Evolutionary conservation across 2,329 filamentous ascomycete genomes (phyloP).

Genomic region (Cercospora berteroae): DNA sequence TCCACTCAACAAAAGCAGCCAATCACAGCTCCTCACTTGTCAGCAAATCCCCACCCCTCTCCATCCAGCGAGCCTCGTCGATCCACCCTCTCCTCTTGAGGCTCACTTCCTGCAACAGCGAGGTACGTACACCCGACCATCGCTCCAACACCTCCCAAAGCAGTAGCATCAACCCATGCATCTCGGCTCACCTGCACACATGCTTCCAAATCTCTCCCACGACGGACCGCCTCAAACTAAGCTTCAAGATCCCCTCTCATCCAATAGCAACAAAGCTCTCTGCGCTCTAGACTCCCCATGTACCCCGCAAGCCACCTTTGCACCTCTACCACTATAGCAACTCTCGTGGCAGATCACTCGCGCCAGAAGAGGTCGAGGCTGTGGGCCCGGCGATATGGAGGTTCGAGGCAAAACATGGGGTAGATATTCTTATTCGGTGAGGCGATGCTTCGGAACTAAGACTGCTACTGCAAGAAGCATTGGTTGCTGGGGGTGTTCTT

Average conservation of each 20-base stretch:
- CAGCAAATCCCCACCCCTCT: neutral
- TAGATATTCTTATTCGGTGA: slow-evolving; percentile 6
- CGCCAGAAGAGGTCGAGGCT: slow-evolving; percentile 17
- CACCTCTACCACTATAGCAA: slow-evolving; percentile 2
- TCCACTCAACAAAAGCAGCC: neutral
- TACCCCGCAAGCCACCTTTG: slow-evolving; percentile 23
- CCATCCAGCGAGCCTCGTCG: neutral
- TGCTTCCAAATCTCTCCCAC: slow-evolving; percentile 24
- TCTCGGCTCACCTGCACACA: slow-evolving; percentile 10
- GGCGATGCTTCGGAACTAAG: neutral
- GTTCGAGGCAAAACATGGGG: slow-evolving; percentile 17
- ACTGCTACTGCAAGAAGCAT: neutral
- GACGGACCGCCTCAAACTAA: neutral
- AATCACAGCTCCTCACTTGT: slow-evolving; percentile 4
- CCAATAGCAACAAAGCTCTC: slow-evolving; percentile 8
- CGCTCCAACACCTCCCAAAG: slow-evolving; percentile 1
- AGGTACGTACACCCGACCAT: neutral
- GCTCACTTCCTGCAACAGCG: neutral
- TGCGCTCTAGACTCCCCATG: slow-evolving; percentile 23
- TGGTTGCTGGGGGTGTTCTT: neutral
- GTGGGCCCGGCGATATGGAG: slow-evolving; percentile 25
- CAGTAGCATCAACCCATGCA: no score
- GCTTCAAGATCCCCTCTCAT: neutral
- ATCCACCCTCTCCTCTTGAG: neutral
- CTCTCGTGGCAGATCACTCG: slow-evolving; percentile 14